Evolutionary conservation across 768 basidiomycete genomes (phyloP), one percentile per base, ranked within the genome.

Genomic region (Pulveroboletus sp.): DNA sequence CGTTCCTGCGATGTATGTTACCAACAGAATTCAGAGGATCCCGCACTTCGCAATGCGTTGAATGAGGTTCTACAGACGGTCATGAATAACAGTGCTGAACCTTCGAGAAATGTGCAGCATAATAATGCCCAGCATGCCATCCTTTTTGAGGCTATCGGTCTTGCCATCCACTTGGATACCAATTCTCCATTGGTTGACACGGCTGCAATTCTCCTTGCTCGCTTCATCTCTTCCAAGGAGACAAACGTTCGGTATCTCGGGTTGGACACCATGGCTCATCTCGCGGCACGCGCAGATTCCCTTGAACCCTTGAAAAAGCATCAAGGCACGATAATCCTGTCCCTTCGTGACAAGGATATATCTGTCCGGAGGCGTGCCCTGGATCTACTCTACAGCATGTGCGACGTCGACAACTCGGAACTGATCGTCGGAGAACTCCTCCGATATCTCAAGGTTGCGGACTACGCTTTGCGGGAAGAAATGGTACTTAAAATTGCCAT

Each of bases 401-500:
- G 97, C 68, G 97, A 99, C 65, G 77, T 86, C n/a, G 87, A 90
- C 61, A 99, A 97, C 69, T 91, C 95, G 6, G 94, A 97, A 65
- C 73, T 90, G 53, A 94, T 98, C 60, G 97, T 99, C 29, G 94
- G 89, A 32, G 95, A 99, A 69, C 78, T 99, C 16, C 74, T 99
- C 47, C 83, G 90, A 48, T 99, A 97, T 68, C 81, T 99, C 49
- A 84, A 83, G 64, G 83, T 97, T n/a, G 97, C 97, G 7, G 97
- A 99, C 68, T 98, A 97, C 59, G 93, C 86, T 14, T 75, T 99
- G 27, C 79, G 97, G 37, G 97, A 99, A 71, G 94, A 99, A 69
- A 94, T 98, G 94, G 97, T 98, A 2, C 77, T 98, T 46, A 98
- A 98, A 70, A 95, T 99, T 47, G 97, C 97, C 35, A 94, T 98